These are phyloP conservation scores for Salix udensis DNA, from an alignment of 345 rosid species.

Conservation along the genomic window DNA sequence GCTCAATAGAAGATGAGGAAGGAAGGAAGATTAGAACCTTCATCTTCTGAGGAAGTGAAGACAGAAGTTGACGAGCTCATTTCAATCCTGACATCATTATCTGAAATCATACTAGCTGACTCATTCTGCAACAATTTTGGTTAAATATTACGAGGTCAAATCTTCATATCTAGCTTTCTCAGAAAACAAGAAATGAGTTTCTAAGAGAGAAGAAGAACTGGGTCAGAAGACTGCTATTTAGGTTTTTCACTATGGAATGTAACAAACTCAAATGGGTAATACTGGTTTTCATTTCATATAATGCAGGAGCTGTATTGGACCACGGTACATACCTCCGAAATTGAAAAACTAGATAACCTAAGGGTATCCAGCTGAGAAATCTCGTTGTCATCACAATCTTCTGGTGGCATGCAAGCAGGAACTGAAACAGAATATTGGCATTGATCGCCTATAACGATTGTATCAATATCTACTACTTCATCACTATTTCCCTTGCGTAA, in stretches of 20 bases:
- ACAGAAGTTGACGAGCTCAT: slow-evolving; percentile 17
- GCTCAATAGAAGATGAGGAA: no score
- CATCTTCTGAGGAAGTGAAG: slow-evolving; percentile 5
- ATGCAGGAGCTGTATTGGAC: not conserved
- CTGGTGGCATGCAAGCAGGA: no score
- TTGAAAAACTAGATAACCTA: slow-evolving; percentile 23
- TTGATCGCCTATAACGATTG: no score
- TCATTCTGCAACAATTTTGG: slow-evolving; percentile 33
- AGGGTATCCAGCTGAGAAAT: slow-evolving; percentile 9
- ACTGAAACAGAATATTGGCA: no score
- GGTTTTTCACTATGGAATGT: not conserved
- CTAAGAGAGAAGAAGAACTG: no score
- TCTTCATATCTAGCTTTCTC: not conserved
- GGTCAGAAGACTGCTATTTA: no score
- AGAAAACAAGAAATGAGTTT: no score
- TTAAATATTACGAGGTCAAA: slow-evolving; percentile 5
- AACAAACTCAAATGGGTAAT: not conserved
- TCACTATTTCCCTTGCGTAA: no score
- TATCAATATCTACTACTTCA: no score
- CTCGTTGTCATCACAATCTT: no score
- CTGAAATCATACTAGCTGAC: slow-evolving; percentile 15
- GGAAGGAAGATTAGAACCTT: slow-evolving; percentile 17
- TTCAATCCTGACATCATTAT: slow-evolving; percentile 18
- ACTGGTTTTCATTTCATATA: not conserved
- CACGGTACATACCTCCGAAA: slow-evolving; percentile 14